Conservation (phyloP, 2,329 filamentous ascomycete genomes). For the Aspergillus arachidicola region DNA sequence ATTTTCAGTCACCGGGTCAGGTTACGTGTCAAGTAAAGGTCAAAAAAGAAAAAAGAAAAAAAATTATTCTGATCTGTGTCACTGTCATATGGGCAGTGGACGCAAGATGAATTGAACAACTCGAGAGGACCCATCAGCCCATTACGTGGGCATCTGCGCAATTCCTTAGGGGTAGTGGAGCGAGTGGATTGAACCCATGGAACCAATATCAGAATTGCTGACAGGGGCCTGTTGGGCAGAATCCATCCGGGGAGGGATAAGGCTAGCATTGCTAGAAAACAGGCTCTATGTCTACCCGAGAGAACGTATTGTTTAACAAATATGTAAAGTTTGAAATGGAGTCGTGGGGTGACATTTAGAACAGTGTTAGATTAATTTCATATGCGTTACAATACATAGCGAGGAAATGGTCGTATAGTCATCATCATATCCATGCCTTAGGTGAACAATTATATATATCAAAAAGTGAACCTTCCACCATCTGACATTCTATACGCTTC, state of each 20-base stretch:
- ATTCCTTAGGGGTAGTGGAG: neutral
- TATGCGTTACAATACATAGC: neutral
- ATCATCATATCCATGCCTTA: neutral
- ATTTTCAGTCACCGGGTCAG: constrained; percentile 5
- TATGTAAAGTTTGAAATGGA: neutral
- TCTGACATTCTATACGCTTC: neutral
- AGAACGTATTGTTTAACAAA: neutral
- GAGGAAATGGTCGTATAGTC: neutral
- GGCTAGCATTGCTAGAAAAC: neutral
- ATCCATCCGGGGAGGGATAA: neutral
- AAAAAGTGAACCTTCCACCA: neutral
- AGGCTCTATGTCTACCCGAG: neutral
- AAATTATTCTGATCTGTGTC: constrained; percentile 1
- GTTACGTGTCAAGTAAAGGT: constrained; percentile 13
- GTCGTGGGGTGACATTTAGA: no score
- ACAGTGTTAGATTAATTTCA: neutral
- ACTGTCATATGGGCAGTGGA: constrained; percentile 5
- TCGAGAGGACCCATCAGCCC: constrained; percentile 7
- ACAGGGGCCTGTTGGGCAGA: neutral
- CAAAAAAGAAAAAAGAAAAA: constrained; percentile 11
- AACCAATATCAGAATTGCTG: constrained; percentile 1
- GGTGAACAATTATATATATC: neutral
- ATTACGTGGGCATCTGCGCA: neutral
- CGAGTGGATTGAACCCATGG: neutral
- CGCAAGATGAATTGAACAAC: constrained; percentile 5